Evolutionary conservation across 129 eudicot genomes (phyloP).

Genomic region (Heracleum sosnowskyi): DNA sequence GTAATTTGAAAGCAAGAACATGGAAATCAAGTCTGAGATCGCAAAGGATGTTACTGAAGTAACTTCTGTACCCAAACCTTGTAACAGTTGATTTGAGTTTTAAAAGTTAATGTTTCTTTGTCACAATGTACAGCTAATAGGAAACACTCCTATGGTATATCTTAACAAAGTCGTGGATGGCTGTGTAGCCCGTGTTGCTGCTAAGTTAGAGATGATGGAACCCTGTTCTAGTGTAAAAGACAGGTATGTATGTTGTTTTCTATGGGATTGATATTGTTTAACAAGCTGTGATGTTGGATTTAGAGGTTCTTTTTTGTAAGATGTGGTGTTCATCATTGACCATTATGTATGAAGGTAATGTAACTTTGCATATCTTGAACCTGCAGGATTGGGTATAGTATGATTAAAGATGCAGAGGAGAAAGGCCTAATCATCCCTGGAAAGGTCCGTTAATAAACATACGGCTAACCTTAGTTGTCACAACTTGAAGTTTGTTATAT

Average conservation of each 20-base stretch:
- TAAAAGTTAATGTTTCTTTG: background rate
- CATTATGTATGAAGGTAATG: background rate
- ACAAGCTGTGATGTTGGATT: background rate
- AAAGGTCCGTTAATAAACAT: conserved; percentile 34
- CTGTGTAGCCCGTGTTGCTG: conserved; percentile 58
- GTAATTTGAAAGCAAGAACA: conserved; percentile 29
- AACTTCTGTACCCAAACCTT: conserved; percentile 14
- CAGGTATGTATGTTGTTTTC: conserved; percentile 24
- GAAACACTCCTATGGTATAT: conserved; percentile 69
- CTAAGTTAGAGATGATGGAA: conserved; percentile 61
- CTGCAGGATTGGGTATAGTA: conserved; percentile 46
- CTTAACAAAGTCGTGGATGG: conserved; percentile 58
- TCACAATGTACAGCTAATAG: conserved; percentile 42
- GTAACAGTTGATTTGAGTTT: background rate
- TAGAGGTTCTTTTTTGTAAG: background rate
- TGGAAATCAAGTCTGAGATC: conserved; percentile 44
- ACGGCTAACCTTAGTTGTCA: background rate
- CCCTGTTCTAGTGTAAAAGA: conserved; percentile 73
- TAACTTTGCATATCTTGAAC: background rate
- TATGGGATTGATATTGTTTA: background rate
- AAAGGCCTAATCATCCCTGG: conserved; percentile 69
- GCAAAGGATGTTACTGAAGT: conserved; percentile 68
- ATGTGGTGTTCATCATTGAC: background rate
- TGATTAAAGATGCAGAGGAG: conserved; percentile 76
- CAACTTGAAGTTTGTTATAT: background rate